Base-by-base conservation (phyloP, 1,284 basidiomycete genomes). In the Xanthoconium separans region DNA sequence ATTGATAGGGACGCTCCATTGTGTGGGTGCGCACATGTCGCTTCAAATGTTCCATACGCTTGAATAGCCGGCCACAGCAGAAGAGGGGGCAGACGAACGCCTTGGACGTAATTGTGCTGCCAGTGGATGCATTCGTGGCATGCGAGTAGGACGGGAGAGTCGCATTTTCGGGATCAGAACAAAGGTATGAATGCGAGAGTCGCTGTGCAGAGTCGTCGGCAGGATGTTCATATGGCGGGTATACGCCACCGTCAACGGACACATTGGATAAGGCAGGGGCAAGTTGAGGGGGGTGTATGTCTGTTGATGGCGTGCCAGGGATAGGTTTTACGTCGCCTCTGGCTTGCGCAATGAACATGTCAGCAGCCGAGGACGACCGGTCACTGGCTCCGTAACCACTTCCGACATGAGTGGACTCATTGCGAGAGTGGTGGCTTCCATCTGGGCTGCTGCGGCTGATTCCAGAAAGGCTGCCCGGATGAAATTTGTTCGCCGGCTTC, bases 1-100 rank as follows among this genome's bases (percentile, higher is more conserved):
- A 94, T 51, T 77, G 75, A 71, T 84, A 94, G 0, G 93, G 93
- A 44, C 87, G 77, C 70, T 95, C 93, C 78, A 91, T 81, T 39
- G 92, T 94, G 68, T 95, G 93, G n/a, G 91, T 93, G 51, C 91
- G 80, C 34, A 93, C 74, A 70, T 96, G 93, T 40, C 92, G 76
- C 73, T 90, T 91, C 59, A 95, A 77, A 66, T 95, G 92, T 68
- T 95, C 93, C 75, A 89, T 84, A 9, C 91, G 83, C 77, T 93
- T 94, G 82, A 95, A 96, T 57, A 88, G 75, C 57, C 88, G 78
- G 5, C 87, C 84, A 68, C 93, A 95, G 8, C 87, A 87, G 66
- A 82, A 84, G 1, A 92, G 77, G 24, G 90, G 90, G 70, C 91
- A 94, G 43, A 84, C 80, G 65, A 84, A 93, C 12, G 83, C 85